phyloP scores from a whole-genome alignment of 2,329 filamentous ascomycete genomes.

The Cercospora brassicicola region DNA sequence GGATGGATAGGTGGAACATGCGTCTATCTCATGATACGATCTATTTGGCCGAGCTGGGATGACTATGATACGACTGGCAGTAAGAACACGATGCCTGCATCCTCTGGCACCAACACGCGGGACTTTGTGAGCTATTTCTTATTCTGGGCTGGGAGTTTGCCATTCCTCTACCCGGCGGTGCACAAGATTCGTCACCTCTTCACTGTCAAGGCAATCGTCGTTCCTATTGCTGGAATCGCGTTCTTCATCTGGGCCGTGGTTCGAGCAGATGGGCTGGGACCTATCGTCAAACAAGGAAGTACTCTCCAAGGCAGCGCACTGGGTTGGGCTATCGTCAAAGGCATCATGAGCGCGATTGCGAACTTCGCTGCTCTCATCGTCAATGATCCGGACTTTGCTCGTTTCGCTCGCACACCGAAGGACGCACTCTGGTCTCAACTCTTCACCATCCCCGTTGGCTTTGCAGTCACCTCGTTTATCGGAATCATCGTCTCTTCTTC shows the following conservation, averaged over 20 bases:
- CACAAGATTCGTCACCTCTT: slow-evolving; percentile 90
- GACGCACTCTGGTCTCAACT: slow-evolving; percentile 48
- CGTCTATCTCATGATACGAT: slow-evolving; percentile 25
- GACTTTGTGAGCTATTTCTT: slow-evolving; percentile 81
- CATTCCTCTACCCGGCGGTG: slow-evolving; percentile 85
- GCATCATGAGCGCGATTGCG: slow-evolving; percentile 72
- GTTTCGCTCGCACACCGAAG: slow-evolving; percentile 43
- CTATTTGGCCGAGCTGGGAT: slow-evolving; percentile 68
- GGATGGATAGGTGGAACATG: slow-evolving; percentile 15
- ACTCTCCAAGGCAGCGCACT: slow-evolving; percentile 65
- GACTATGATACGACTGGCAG: slow-evolving; percentile 47
- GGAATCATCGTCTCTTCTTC: slow-evolving; percentile 48
- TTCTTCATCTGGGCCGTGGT: slow-evolving; percentile 87
- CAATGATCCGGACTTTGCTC: slow-evolving; percentile 51
- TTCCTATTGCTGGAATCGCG: slow-evolving; percentile 77
- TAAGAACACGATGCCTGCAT: slow-evolving; percentile 64
- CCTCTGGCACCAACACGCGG: slow-evolving; percentile 70
- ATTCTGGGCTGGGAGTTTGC: slow-evolving; percentile 78
- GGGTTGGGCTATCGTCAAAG: slow-evolving; percentile 79
- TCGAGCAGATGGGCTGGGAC: slow-evolving; percentile 77
- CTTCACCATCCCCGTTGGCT: slow-evolving; percentile 45
- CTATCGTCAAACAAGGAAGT: slow-evolving; percentile 71
- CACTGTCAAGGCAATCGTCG: slow-evolving; percentile 83
- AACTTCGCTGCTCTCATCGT: slow-evolving; percentile 47
- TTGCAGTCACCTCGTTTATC: slow-evolving; percentile 46